Conservation (phyloP, 768 basidiomycete species). For the Boletus vermiculosoides region DNA sequence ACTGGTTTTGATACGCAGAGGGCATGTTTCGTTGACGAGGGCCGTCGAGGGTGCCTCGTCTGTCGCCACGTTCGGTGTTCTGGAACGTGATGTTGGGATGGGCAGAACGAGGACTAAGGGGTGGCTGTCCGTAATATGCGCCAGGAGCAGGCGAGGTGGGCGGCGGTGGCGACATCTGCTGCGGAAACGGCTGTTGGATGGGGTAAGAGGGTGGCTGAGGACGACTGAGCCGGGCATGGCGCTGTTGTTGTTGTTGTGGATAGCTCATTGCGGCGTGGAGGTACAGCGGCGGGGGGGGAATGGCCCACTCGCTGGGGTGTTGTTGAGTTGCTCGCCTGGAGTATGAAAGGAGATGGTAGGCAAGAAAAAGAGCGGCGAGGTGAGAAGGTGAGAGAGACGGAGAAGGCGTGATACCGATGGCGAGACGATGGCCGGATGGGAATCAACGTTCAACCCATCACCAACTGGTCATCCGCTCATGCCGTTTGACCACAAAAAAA, state of each 20-base stretch:
- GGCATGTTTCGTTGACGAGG: constrained; percentile 47
- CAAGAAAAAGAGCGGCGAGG: constrained; percentile 21
- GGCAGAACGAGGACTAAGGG: constrained; percentile 18
- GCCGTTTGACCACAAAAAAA: not conserved
- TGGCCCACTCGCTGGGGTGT: constrained; percentile 3
- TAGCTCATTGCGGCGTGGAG: constrained; percentile 30
- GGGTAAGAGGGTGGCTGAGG: constrained; percentile 42
- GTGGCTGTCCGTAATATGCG: constrained; percentile 18
- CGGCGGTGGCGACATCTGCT: constrained; percentile 20
- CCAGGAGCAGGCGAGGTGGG: constrained; percentile 16
- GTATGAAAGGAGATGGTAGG: not conserved
- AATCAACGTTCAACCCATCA: not conserved
- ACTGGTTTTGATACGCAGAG: constrained; percentile 46
- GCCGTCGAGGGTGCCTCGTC: constrained; percentile 55
- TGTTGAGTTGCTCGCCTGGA: not conserved
- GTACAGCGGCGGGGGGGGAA: not conserved
- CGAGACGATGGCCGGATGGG: not conserved
- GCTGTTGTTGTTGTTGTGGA: constrained; percentile 42
- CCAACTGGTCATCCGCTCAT: constrained; percentile 16
- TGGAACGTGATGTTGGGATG: constrained; percentile 64
- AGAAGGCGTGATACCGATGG: constrained; percentile 14
- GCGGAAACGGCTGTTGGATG: constrained; percentile 23
- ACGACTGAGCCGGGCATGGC: constrained; percentile 27
- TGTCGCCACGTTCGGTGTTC: constrained; percentile 66
- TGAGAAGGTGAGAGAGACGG: constrained; percentile 4